phyloP scores from a whole-genome alignment of 441 rosid species.

The Biscutella laevigata region DNA sequence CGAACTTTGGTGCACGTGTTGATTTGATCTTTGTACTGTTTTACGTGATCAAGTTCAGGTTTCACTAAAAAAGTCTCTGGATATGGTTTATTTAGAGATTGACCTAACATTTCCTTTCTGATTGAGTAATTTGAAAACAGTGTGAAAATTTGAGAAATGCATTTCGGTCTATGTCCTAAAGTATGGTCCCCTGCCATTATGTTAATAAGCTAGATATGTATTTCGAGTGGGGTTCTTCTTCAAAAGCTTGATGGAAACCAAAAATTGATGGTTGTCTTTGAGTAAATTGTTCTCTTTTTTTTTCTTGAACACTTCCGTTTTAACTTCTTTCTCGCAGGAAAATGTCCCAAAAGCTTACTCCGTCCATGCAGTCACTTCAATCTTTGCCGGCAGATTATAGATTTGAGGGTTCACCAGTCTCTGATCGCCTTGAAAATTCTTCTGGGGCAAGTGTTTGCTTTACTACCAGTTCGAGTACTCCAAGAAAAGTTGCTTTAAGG shows the following conservation, averaged over 20 bases:
- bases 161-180: slow-evolving; percentile 24
- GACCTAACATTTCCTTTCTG: not conserved
- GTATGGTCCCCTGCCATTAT: slow-evolving; percentile 66
- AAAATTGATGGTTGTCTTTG: slow-evolving; percentile 27
- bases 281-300: slow-evolving; percentile 17
- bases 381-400: slow-evolving; percentile 64
- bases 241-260: slow-evolving; percentile 37
- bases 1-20: too few species aligned
- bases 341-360: slow-evolving; percentile 49
- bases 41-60: not conserved
- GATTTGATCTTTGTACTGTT: not conserved
- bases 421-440: slow-evolving; percentile 31
- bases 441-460: slow-evolving; percentile 22
- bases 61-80: not conserved
- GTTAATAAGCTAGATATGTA: slow-evolving; percentile 34
- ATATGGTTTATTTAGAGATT: not conserved
- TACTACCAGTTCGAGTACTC: slow-evolving; percentile 25
- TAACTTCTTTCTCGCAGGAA: slow-evolving; percentile 37
- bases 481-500: slow-evolving; percentile 33
- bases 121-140: slow-evolving; percentile 11
- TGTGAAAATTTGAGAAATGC: slow-evolving; percentile 5
- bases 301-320: not conserved
- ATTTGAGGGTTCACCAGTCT: slow-evolving; percentile 39
- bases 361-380: slow-evolving; percentile 56
- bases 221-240: slow-evolving; percentile 50